Evolutionary conservation across 805 yeast species (phyloP), one percentile per base, ranked within the genome.

Genomic region (Wickerhamomyces bisporus): DNA sequence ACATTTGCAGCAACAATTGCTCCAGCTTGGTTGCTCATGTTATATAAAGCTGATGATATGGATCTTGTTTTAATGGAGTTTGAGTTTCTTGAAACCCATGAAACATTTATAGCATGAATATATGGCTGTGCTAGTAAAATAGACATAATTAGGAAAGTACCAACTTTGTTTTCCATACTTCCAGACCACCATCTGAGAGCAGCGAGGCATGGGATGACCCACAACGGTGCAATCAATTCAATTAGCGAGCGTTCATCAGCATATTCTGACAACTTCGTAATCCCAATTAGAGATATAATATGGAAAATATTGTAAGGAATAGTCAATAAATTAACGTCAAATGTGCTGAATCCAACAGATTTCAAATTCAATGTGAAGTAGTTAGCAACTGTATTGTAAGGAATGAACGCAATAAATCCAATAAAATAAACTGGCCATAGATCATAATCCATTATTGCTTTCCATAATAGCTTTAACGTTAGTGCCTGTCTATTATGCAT

Each of bases 11-110:
- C 62, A n/a, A 71, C 60, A 28, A 81, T 75, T 18, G 65, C 58
- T 1, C 77, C 83, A 1, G 74, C 62, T 56, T 81, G 88, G 4
- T 72, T 75, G 54, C 68, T 71, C 70, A 81, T 79, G 50, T 81
- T 82, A 57, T 73, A 77, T 30, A 81, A 38, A 0, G 87, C 78
- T 0, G 86, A 73, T 8, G 81, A 69, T 4, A 81, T 75, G 0
- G 86, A 71, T 48, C 89, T 63, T 6, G 74, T 63, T 27, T 77
- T 61, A 24, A 82, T 81, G 3, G 81, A 66, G 50, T 75, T 73
- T 8, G 86, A 70, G 49, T 81, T 81, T 27, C 73, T 54, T 0
- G 87, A 79, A 36, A 74, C 70, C 78, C 84, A 75, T 12, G 73
- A 61, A 13, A 75, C 79, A 45, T 72, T 63, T 34, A 79, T 61